Evolutionary conservation across 208 protist genomes (phyloP), one percentile per base, ranked within the genome.

Genomic region (Leptomonas seymouri): DNA sequence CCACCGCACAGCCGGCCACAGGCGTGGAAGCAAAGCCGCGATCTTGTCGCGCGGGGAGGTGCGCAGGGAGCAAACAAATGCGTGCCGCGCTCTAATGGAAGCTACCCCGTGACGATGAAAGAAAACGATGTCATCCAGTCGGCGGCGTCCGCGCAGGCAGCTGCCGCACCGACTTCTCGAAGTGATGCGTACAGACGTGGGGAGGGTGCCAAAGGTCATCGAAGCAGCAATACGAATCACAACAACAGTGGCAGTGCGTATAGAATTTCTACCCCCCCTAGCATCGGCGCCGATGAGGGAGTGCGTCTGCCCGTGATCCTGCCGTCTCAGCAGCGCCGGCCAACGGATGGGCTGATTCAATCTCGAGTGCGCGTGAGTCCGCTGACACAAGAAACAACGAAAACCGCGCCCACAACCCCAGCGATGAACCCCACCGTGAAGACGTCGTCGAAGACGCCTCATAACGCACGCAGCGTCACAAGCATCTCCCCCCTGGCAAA

Each of bases 311-410:
- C 61, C 34, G 61, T 67, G 0, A 67, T 67, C 20, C 2, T 57
- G 34, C 61, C 61, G 15, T 42, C 61, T n/a, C 56, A 72, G 56
- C 56, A 65, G 56, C 67, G 58, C 9, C 41, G 67, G 12, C 41
- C 41, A 36, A 59, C 36, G 34, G 44, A 61, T 12, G 42, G 36
- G 25, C 53, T 64, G 42, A 36, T 63, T 34, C 55, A 51, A 42
- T 31, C 62, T 2, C 53, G 46, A 50, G 70, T 49, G 45, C 45
- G 34, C 6, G 53, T 59, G 12, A 58, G 56, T 27, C 62, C 36
- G 42, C 48, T 28, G 21, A 58, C n/a, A 34, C 28, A 61, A 23
- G 55, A 62, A 39, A 31, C 45, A 8, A 48, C 8, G 6, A 3
- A 41, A 5, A 53, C 25, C n/a, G 49, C 53, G 14, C 11, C 36